Conservation (phyloP, 352 stramenopile genomes). For the Phytophthora cryptogea region DNA sequence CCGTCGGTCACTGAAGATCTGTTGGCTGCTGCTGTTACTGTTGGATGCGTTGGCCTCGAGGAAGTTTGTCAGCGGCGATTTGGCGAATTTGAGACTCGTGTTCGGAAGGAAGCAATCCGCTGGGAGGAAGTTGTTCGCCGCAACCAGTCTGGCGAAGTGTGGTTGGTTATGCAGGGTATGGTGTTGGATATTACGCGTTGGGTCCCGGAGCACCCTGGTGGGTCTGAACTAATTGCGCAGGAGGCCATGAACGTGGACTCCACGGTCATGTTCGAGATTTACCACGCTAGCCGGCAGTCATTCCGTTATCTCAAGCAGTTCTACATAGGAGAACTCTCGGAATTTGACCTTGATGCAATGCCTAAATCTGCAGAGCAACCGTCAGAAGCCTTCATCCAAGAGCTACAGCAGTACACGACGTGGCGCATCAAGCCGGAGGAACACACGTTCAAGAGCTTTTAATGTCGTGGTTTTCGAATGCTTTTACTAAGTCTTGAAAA, state of each 20-base stretch:
- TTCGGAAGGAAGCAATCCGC: conserved; percentile 79
- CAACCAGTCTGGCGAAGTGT: conserved; percentile 77
- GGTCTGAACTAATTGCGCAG: conserved; percentile 80
- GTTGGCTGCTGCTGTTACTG: conserved; percentile 61
- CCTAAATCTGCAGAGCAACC: conserved; percentile 53
- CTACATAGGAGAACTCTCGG: conserved; percentile 88
- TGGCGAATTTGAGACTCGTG: conserved; percentile 81
- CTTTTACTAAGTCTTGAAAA: neutral
- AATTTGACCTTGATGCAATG: conserved; percentile 59
- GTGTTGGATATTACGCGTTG: conserved; percentile 90
- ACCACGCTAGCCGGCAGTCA: conserved; percentile 90
- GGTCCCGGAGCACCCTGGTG: conserved; percentile 87
- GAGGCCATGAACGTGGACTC: conserved; percentile 90
- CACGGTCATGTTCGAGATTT: conserved; percentile 92
- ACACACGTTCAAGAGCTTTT: conserved; percentile 84
- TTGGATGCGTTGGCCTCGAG: conserved; percentile 75
- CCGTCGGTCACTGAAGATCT: conserved; percentile 77
- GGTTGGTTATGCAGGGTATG: conserved; percentile 90
- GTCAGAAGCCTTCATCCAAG: conserved; percentile 74
- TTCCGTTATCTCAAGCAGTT: conserved; percentile 93
- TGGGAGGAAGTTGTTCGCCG: conserved; percentile 80
- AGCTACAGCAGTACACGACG: conserved; percentile 78
- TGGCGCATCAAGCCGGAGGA: conserved; percentile 75
- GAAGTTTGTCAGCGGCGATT: conserved; percentile 77
- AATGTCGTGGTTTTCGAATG: conserved; percentile 23